phyloP scores from a whole-genome alignment of 2,329 filamentous ascomycete species.

The Chaetomium globosum region DNA sequence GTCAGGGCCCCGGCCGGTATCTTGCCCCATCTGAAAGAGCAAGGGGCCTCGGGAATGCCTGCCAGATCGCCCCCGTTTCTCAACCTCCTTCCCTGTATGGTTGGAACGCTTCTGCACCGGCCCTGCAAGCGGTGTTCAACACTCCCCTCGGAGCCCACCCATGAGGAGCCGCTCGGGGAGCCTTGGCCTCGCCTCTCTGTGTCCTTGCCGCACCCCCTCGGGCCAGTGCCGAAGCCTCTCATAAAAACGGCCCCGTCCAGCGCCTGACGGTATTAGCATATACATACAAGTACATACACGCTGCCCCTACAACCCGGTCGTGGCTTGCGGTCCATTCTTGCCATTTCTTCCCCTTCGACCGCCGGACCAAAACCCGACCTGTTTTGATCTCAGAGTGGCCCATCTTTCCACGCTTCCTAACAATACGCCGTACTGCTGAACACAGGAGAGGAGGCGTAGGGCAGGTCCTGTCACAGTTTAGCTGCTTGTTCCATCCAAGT shows the following conservation, averaged over 20 bases:
- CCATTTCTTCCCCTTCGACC: constrained; percentile 39
- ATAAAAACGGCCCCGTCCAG: constrained; percentile 53
- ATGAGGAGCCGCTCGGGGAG: constrained; percentile 37
- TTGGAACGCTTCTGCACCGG: constrained; percentile 49
- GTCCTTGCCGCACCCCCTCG: constrained; percentile 46
- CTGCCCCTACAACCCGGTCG: constrained; percentile 46
- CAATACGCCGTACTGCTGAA: neutral
- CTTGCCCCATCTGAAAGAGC: constrained; percentile 37
- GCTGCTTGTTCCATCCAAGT: constrained; percentile 9
- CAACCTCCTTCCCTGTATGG: constrained; percentile 55
- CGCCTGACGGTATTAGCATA: constrained; percentile 48
- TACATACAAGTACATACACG: constrained; percentile 53
- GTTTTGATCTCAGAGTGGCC: constrained; percentile 6
- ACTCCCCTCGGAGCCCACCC: constrained; percentile 34
- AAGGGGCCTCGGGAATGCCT: constrained; percentile 37
- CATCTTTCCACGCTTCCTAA: neutral
- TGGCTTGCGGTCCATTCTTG: constrained; percentile 36
- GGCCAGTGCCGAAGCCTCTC: constrained; percentile 54
- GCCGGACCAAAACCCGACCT: constrained; percentile 23
- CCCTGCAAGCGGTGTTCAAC: constrained; percentile 43
- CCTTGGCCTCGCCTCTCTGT: constrained; percentile 38
- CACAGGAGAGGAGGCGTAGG: constrained; percentile 11
- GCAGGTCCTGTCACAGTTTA: constrained; percentile 15
- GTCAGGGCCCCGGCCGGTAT: constrained; percentile 25
- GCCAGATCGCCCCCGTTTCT: constrained; percentile 45